Base-by-base conservation (phyloP, 176 grass and related monocot species). In the Saccharum officinarum region DNA sequence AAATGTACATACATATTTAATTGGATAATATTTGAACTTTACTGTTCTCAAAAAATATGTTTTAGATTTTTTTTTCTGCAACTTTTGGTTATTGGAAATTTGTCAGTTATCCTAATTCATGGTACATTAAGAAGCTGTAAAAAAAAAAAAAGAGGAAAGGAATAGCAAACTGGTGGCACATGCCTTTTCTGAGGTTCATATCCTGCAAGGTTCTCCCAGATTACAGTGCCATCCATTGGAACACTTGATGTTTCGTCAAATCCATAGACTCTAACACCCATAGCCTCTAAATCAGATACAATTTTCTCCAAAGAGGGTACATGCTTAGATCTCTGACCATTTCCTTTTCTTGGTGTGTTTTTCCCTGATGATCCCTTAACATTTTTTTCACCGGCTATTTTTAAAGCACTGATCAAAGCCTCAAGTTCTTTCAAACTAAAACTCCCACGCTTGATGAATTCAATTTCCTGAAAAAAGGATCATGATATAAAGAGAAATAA, bases 171-270 rank as follows among this genome's bases (percentile, higher is more conserved):
- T 75, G 12, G 50, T 15, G 20, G 10, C 50, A 71, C 57, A 31
- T 92, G 92, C 97, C 93, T 90, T 85, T 98, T 98, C 84, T 98
- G 93, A 71, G 75, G 81, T 42, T 95, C 88, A 87, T 95, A 98
- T 81, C 97, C 97, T 31, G 91, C 97, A 87, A 98, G 92, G 59
- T 85, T 94, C 28, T 98, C 93, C 97, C 97, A 98, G 47, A 92
- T 83, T 67, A 98, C 83, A 75, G 83, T 92, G 70, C 88, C 93
- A 87, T 98, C 93, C 75, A 79, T 73, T 63, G 97, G 91, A 76
- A 85, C 37, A 88, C 93, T 92, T 84, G 91, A 89, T 81, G 91
- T 88, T 73, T 91, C 93, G 34, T 98, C 93, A 84, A 89, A 88
- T 39, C 96, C 96, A 87, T 91, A 98, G 52, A 95, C 93, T 79